A percentile compares a stretch with the other conserved stretches of the same genome.
Evolutionary conservation across 345 rosid species (phyloP).

Genomic region (Psidium friedrichsthalianum): DNA sequence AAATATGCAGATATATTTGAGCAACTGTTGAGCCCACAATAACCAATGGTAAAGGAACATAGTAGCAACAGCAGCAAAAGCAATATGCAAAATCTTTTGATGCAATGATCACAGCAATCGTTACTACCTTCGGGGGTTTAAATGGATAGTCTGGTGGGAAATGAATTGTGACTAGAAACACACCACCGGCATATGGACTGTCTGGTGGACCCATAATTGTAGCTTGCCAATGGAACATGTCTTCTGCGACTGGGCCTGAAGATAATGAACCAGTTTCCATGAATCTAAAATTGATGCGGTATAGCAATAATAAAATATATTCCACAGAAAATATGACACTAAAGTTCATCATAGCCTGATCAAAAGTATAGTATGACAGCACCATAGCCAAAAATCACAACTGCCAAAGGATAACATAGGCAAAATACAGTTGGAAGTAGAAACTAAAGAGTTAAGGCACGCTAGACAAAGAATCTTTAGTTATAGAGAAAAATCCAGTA

Average conservation of each 20-base stretch:
- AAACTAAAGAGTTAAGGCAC: not conserved
- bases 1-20: not conserved
- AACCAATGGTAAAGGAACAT: not conserved
- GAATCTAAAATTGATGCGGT: not conserved
- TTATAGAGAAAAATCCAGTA: not conserved
- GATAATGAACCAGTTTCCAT: not conserved
- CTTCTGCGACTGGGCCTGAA: slow-evolving; percentile 44
- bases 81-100: not conserved
- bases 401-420: not conserved
- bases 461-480: not conserved
- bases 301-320: not conserved
- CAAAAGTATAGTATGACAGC: not conserved
- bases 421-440: not conserved
- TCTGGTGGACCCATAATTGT: slow-evolving; percentile 57
- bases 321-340: not conserved
- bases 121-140: slow-evolving; percentile 45
- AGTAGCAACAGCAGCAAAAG: not conserved
- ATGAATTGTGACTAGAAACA: slow-evolving; percentile 44
- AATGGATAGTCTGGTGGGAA: slow-evolving; percentile 55
- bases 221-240: slow-evolving; percentile 59
- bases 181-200: slow-evolving; percentile 47
- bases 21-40: not conserved
- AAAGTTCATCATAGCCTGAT: not conserved
- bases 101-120: not conserved
- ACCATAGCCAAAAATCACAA: not conserved